Evolutionary conservation across 805 yeast genomes (phyloP).

Genomic region (Hanseniaspora occidentalis): DNA sequence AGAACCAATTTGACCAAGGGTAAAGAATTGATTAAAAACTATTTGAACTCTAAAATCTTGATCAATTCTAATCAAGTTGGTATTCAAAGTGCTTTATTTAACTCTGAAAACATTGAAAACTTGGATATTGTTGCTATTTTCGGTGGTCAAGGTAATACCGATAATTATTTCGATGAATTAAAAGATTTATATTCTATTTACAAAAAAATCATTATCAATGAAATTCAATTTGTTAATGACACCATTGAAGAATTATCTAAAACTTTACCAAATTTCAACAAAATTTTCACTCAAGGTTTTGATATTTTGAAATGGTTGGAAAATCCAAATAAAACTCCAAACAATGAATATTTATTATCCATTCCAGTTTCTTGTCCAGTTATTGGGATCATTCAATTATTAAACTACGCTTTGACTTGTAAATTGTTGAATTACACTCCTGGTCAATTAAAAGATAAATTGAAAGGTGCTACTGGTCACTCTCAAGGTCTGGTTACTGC

Average conservation of each 20-base stretch:
- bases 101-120: slow-evolving; percentile 31
- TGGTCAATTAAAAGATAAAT: slow-evolving; percentile 62
- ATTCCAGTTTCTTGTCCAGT: slow-evolving; percentile 97
- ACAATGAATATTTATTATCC: slow-evolving; percentile 71
- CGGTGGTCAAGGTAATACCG: slow-evolving; percentile 99
- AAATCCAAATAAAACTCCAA: slow-evolving; percentile 78
- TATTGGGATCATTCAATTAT: slow-evolving; percentile 89
- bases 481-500: slow-evolving; percentile 91
- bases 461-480: slow-evolving; percentile 74
- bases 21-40: slow-evolving; percentile 64
- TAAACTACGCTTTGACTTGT: slow-evolving; percentile 84
- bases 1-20: slow-evolving; percentile 55
- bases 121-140: slow-evolving; percentile 74
- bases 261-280: slow-evolving; percentile 64
- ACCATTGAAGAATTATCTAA: slow-evolving; percentile 57
- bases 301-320: slow-evolving; percentile 82
- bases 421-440: slow-evolving; percentile 78
- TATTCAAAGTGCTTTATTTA: slow-evolving; percentile 48
- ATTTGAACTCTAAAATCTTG: slow-evolving; percentile 48
- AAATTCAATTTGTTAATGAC: slow-evolving; percentile 56
- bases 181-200: slow-evolving; percentile 73
- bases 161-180: slow-evolving; percentile 93
- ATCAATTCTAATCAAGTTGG: slow-evolving; percentile 37
- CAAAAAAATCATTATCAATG: slow-evolving; percentile 59
- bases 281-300: slow-evolving; percentile 87